phyloP scores from a whole-genome alignment of 1,284 basidiomycete genomes.

The Ustilago lituana region DNA sequence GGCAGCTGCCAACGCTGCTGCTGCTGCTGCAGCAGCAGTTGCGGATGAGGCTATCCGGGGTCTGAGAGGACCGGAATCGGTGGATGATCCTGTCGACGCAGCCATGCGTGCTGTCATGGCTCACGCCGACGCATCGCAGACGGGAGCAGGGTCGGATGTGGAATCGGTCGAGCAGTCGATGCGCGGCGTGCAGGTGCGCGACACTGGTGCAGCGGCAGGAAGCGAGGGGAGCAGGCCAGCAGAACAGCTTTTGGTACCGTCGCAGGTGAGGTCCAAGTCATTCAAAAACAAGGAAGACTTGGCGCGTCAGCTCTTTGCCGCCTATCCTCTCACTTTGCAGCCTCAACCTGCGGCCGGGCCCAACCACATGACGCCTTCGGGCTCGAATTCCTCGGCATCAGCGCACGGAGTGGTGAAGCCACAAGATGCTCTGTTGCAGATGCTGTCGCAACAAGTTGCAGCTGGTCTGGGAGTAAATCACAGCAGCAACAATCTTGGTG shows the following conservation, averaged over 20 bases:
- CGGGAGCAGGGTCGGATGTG: constrained; percentile 4
- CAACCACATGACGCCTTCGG: constrained; percentile 3
- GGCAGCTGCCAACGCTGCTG: background rate
- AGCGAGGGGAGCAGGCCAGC: background rate
- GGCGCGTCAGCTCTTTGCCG: constrained; percentile 22
- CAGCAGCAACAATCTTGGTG: background rate
- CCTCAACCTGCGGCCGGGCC: constrained; percentile 1
- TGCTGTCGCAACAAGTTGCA: constrained; percentile 18
- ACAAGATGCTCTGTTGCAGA: constrained; percentile 43
- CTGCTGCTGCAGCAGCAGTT: background rate
- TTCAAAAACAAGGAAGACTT: constrained; percentile 21
- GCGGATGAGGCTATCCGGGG: constrained; percentile 7
- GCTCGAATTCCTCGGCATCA: constrained; percentile 3
- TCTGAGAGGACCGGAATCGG: constrained; percentile 37
- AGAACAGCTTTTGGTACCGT: constrained; percentile 29
- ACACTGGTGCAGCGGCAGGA: constrained; percentile 11
- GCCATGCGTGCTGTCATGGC: constrained; percentile 58
- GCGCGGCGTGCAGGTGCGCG: constrained; percentile 33
- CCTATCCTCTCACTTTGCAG: constrained; percentile 16
- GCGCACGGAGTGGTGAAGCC: constrained; percentile 15
- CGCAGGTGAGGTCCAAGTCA: constrained; percentile 23
- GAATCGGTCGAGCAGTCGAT: constrained; percentile 32
- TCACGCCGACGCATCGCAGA: constrained; percentile 6
- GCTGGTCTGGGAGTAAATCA: background rate
- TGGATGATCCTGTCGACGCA: constrained; percentile 59